Evolutionary conservation across 495 filamentous ascomycete genomes (phyloP), one percentile per base, ranked within the genome.

Genomic region (Penicillium riverlandense): DNA sequence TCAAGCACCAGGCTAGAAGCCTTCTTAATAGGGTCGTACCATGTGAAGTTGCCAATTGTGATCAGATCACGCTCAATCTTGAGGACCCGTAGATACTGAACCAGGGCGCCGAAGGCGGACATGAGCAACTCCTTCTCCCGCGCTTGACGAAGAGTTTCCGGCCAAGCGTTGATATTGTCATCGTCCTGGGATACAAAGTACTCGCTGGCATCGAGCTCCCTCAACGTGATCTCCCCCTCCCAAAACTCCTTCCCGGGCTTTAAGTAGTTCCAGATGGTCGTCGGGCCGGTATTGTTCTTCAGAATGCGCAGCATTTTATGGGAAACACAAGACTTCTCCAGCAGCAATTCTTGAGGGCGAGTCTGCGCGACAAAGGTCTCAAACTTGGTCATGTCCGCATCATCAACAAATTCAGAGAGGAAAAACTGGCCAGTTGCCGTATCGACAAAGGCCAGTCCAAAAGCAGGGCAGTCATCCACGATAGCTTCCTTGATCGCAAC

Each of bases 361-460:
- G 82, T 95, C 56, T 99, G 94, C 29, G 94, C 94, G 13, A 99
- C 82, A 41, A 97, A 87, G 0, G 94, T 99, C 71, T 99, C 94
- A 55, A 99, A 97, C 56, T 91, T 96, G 38, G 94, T 99, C 60
- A 96, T 77, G 49, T 96, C 90, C 7, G 82, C 77, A 65, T 97
- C 94, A 57, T 99, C 94, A 7, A 85, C 72, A 49, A 96, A 96
- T 41, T 95, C 83, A 11, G 90, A 85, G 43, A 99, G 55, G 52
- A 87, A 89, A 65, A 99, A 99, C 55, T 96, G 89, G 11, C 90
- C 94, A 1, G 91, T 96, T 4, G 94, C 90, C 7, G 94, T 90
- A 56, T 99, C 94, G 15, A 96, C 90, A 62, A 97, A 97, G 1
- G 87, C 81, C 35, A 97, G 79, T 11, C 94, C 94, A 59, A 97